Base-by-base conservation (phyloP, 371 early-diverging fungal species). In the Thermomucor indicae-seudaticae region DNA sequence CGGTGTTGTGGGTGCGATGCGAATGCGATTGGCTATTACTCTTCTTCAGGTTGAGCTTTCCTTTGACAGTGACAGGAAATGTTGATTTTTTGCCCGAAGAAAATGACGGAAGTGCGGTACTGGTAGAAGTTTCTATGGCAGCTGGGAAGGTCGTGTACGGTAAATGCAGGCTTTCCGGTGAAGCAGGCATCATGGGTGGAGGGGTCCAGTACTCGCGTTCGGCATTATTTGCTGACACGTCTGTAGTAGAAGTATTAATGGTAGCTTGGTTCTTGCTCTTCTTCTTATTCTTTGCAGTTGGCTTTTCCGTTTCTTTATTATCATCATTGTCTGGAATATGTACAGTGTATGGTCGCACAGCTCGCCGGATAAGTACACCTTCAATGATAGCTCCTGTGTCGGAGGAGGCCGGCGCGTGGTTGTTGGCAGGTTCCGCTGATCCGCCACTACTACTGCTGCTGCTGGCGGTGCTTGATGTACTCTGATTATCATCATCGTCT, bases 331-430 rank as follows among this genome's bases (percentile, higher is more conserved):
- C 8, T 25, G 23, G 12, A 5, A 25, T 34, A 10, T 47, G 53
- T 12, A 47, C 30, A 39, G 42, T 20, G 17, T 39, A 44, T 4
- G 61, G 61, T 22, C 61, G 47, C 2, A 61, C 53, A 35, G 61
- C 61, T 14, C 61, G 51, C 19, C 61, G 55, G 22, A 61, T 61
- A 19, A 61, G 48, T 12, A 61, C 53, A 43, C 56, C 56, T 20
- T 47, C 61, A 5, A 61, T 17, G 20, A 61, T 45, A 6, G 60
- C 54, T 16, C 60, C 60, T 22, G 48, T 44, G n/a, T 58, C 49
- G 16, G 34, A 31, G 22, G 32, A 24, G 28, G 35, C 35, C n/a
- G 17, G 32, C 5, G 19, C 32, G 16, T 22, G 29, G 20, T 22
- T 46, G 7, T 23, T 46, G 27, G 19, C 30, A 22, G 34, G 17